Evolutionary conservation across 208 protist genomes (phyloP).

Genomic region (Naegleria lovaniensis): DNA sequence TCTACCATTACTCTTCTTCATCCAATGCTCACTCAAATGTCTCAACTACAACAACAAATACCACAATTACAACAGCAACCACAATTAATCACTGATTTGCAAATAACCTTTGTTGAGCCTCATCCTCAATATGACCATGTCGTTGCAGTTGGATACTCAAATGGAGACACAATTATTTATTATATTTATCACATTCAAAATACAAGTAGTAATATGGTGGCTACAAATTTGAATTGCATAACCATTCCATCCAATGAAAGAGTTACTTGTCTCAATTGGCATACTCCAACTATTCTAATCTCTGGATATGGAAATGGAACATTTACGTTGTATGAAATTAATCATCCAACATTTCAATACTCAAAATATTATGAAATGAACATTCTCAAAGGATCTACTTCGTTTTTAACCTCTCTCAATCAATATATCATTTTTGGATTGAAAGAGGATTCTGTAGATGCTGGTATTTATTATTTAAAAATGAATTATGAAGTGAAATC

Average conservation of each 20-base stretch:
- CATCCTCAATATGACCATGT: background rate
- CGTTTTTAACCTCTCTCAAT: background rate
- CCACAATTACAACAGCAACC: background rate
- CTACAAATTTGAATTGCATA: background rate
- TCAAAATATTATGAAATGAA: background rate
- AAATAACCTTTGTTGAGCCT: background rate
- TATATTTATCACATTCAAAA: background rate
- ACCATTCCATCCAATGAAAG: background rate
- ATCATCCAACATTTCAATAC: background rate
- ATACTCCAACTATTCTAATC: background rate
- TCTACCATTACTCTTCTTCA: background rate
- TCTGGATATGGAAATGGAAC: background rate
- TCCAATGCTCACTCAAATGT: background rate
- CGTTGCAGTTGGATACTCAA: background rate
- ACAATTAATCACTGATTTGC: background rate
- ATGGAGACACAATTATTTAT: background rate
- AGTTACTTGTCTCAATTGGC: background rate
- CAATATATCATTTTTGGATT: background rate
- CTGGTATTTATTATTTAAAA: background rate
- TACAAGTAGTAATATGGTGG: background rate
- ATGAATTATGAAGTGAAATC: background rate
- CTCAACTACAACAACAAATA: background rate
- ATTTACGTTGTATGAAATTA: background rate
- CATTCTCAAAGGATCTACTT: background rate
- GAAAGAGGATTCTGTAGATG: background rate